Base-by-base conservation (phyloP, 768 basidiomycete genomes). In the Lactarius pseudohatsudake region DNA sequence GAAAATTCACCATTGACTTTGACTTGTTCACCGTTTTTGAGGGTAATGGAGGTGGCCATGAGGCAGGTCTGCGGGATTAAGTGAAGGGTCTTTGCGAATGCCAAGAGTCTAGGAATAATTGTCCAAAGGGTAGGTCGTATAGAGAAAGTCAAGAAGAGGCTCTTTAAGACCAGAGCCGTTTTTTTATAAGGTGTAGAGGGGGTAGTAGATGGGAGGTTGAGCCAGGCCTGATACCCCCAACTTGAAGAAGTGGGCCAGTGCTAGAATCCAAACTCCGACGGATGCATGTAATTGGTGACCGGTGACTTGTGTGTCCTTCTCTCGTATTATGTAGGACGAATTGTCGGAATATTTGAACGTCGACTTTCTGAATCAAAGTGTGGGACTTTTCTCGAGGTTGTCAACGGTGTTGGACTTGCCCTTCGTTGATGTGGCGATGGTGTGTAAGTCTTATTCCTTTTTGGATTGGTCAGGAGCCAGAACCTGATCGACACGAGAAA, bases 1-100 rank as follows among this genome's bases (percentile, higher is more conserved):
- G 61, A 67, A 71, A 69, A 77, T 76, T 81, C 86, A 94, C 92
- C 92, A 80, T 94, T 94, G 64, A 91, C 80, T 86, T 89, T 91
- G 74, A 94, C 88, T 75, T 85, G 84, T 74, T 92, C 90, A 67
- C 91, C 91, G 72, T 85, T 91, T 84, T 88, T 91, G 81, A 93
- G 87, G 72, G 73, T 74, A 67, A 76, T 74, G 63, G 77, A 84
- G 65, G 86, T 82, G 64, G 86, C 80, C 71, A 84, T 74, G 70
- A 77, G 78, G 61, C 61, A 64, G 69, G 50, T 69, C 61, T 45
- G 66, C 69, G 65, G 45, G 59, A 58, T 53, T 58, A 71, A 64
- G 74, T 61, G 60, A 72, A 18, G 64, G 59, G 56, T 68, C 69
- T 10, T 30, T 57, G 57, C 16, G 34, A 62, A n/a, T 18, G 47